phyloP scores from a whole-genome alignment of 2,329 filamentous ascomycete species.

The Sclerotinia glacialis region DNA sequence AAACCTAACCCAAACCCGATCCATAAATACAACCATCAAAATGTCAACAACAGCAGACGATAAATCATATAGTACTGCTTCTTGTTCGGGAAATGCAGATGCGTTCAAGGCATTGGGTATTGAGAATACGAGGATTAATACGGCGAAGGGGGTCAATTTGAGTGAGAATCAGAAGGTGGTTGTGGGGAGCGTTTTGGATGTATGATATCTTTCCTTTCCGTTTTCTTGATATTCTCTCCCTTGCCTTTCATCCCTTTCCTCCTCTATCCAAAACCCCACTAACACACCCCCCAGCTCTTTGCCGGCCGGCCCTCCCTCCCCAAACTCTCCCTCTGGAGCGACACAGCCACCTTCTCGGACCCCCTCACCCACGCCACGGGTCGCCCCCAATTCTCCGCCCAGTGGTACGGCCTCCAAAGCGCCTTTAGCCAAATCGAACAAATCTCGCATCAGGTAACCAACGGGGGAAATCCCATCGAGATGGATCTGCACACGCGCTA shows the following conservation, averaged over 20 bases:
- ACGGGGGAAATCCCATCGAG: constrained; percentile 57
- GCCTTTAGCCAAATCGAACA: constrained; percentile 58
- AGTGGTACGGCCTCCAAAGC: constrained; percentile 57
- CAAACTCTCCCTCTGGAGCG: constrained; percentile 59
- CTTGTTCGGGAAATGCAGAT: not conserved
- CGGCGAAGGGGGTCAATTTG: constrained; percentile 50
- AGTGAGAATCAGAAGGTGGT: constrained; percentile 51
- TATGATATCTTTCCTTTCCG: constrained; percentile 26
- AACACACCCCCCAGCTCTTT: constrained; percentile 48
- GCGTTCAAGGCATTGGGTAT: constrained; percentile 41
- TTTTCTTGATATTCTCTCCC: not conserved
- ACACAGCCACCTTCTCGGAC: constrained; percentile 56
- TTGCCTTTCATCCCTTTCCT: not conserved
- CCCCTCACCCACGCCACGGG: constrained; percentile 57
- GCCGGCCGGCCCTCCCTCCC: constrained; percentile 56
- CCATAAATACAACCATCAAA: not conserved
- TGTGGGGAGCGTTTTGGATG: constrained; percentile 58
- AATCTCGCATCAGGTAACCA: constrained; percentile 52
- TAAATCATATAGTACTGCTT: not conserved
- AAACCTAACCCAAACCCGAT: no score
- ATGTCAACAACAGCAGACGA: not conserved
- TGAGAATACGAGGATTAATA: constrained; percentile 54
- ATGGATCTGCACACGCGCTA: constrained; percentile 55
- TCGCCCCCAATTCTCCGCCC: constrained; percentile 49
- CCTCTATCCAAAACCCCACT: no score